Conservation (phyloP, 495 filamentous ascomycete species). For the Lophiotrema nucula region DNA sequence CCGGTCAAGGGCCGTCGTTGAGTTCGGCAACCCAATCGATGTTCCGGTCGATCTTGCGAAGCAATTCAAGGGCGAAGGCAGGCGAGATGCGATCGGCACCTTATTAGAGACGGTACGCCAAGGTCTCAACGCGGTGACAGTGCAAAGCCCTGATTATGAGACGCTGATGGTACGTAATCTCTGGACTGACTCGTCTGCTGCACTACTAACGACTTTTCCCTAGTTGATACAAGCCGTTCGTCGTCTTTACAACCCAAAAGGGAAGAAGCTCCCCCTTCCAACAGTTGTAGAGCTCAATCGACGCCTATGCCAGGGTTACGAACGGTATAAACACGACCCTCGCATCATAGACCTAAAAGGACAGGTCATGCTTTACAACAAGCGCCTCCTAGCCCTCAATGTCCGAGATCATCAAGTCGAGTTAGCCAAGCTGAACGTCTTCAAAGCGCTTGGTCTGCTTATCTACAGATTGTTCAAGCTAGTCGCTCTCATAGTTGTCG, state of each 20-base stretch:
- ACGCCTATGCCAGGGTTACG: constrained; percentile 87
- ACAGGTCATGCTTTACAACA: constrained; percentile 83
- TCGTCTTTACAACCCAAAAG: constrained; percentile 87
- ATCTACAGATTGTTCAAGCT: constrained; percentile 80
- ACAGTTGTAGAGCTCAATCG: constrained; percentile 96
- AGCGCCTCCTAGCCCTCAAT: constrained; percentile 77
- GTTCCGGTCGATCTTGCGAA: constrained; percentile 78
- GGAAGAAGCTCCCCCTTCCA: constrained; percentile 90
- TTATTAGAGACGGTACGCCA: constrained; percentile 85
- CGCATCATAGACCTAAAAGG: constrained; percentile 77
- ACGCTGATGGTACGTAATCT: constrained; percentile 89
- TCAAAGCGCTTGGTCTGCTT: constrained; percentile 70
- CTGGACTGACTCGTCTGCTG: not conserved
- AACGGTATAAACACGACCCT: constrained; percentile 85
- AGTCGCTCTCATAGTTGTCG: constrained; percentile 69
- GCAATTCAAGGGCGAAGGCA: constrained; percentile 76
- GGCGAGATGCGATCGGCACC: constrained; percentile 77
- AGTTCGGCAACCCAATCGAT: constrained; percentile 88
- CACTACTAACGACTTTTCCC: too few relatives aligned
- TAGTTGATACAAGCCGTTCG: constrained; percentile 88
- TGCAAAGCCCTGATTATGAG: constrained; percentile 92
- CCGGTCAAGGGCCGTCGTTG: constrained; percentile 90
- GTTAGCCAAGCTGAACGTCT: constrained; percentile 79
- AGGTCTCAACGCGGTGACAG: constrained; percentile 81
- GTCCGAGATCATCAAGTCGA: constrained; percentile 94